Evolutionary conservation across 2,329 filamentous ascomycete species (phyloP).

Genomic region (Botrytis pseudocinerea): DNA sequence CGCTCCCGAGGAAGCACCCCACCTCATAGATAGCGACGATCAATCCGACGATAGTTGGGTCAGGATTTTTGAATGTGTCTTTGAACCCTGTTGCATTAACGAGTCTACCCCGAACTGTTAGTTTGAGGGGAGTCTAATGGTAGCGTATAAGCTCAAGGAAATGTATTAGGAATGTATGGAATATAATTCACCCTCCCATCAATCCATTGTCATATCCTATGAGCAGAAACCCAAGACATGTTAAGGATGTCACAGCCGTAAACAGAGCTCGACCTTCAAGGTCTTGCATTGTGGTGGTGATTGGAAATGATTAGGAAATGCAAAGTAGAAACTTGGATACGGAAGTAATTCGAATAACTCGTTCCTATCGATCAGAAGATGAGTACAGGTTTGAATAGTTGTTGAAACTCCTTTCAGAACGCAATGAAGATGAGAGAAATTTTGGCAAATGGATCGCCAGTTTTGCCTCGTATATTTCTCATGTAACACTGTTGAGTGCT

Average conservation of each 20-base stretch:
- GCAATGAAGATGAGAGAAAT: neutral
- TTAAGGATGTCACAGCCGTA: slow-evolving; percentile 47
- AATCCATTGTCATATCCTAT: slow-evolving; percentile 52
- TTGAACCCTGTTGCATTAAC: slow-evolving; percentile 47
- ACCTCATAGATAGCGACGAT: slow-evolving; percentile 53
- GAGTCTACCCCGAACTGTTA: slow-evolving; percentile 19
- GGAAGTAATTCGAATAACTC: neutral
- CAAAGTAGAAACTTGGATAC: neutral
- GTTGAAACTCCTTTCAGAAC: no score
- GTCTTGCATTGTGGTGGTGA: neutral
- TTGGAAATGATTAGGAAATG: no score
- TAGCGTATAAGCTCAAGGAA: neutral
- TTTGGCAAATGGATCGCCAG: no score
- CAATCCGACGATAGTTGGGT: slow-evolving; percentile 46
- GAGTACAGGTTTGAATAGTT: neutral
- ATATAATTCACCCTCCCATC: slow-evolving; percentile 43
- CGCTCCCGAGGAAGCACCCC: slow-evolving; percentile 52
- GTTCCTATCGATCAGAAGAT: neutral
- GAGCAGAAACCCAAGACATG: slow-evolving; percentile 50
- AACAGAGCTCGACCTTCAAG: slow-evolving; percentile 41
- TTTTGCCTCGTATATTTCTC: neutral
- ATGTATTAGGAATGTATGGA: neutral
- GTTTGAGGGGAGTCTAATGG: neutral
- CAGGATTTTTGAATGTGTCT: slow-evolving; percentile 45
- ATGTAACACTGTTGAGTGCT: neutral